Conservation (phyloP, 208 protist species). For the Eutreptiella sp. region DNA sequence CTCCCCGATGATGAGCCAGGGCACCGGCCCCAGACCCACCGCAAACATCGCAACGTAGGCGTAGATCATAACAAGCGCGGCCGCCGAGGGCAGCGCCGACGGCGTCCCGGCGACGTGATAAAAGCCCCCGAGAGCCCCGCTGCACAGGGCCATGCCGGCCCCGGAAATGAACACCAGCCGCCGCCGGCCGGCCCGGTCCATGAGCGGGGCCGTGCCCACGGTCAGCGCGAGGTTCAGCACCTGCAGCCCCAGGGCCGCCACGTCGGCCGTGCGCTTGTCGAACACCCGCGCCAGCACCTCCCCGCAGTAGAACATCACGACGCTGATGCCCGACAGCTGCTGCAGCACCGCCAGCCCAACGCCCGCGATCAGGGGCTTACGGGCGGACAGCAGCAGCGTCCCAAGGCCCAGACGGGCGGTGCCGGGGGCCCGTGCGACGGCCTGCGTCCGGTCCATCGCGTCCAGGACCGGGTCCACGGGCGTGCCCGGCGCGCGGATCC, state of each 20-base stretch:
- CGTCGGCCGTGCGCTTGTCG: background rate
- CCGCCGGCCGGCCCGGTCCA: background rate
- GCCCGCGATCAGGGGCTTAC: slow-evolving; percentile 17
- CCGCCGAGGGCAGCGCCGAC: no score
- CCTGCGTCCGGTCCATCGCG: no score
- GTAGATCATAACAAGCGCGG: background rate
- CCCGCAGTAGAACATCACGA: background rate
- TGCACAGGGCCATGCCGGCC: background rate
- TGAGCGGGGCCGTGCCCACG: background rate
- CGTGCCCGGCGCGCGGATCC: no score
- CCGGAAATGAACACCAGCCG: background rate
- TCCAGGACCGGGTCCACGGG: no score
- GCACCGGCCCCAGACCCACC: slow-evolving; percentile 2
- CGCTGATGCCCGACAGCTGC: background rate
- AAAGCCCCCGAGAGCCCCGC: background rate
- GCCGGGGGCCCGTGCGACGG: no score
- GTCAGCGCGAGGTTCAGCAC: background rate
- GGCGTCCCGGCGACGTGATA: background rate
- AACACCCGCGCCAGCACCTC: background rate
- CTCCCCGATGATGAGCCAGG: slow-evolving; percentile 11
- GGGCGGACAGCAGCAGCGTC: no score
- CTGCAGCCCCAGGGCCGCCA: background rate
- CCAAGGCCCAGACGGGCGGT: no score
- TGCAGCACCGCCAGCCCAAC: slow-evolving; percentile 24
- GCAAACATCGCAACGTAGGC: slow-evolving; percentile 4